Evolutionary conservation across 1,139 yeast species (phyloP), one percentile per base, ranked within the genome.

Genomic region (Suhomyces taliae): DNA sequence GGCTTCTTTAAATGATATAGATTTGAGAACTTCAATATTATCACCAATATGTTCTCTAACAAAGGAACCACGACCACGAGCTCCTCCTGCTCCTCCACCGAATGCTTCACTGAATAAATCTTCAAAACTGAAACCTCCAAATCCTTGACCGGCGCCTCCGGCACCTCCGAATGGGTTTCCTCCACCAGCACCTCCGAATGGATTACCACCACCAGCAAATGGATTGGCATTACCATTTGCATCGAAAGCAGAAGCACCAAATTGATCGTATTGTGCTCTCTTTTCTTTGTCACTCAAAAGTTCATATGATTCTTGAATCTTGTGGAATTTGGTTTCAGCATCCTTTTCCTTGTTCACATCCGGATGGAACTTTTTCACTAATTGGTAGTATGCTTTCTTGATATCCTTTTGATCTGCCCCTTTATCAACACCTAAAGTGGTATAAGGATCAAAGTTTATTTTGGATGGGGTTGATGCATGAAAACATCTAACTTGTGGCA

Each of bases 321-420:
- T 90, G 62, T 93, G 98, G 69, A 93, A 93, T 65, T 82, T 83
- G 60, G 83, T 82, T 58, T 91, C 96, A 0, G 98, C 95, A 31
- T 81, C 95, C 36, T 82, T 79, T 55, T 88, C 97, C 67, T 93
- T 93, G 68, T 93, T 93, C 44, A 93, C 89, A 71, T 93, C 99
- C 1, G 99, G 99, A 67, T 93, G 99, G 67, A 76, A 89, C 66
- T 93, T 83, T 66, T 95, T 95, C 24, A 97, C 99, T 53, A 93
- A 74, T 60, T 90, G 87, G 64, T 90, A 90, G 70, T 93, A 93
- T 7, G 97, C 95, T 69, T 90, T 90, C 67, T 93, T 93, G 68
- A 93, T 91, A 34, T 90, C 95, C 34, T 87, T 79, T n/a, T 85
- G 74, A 24, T 85, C 79, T 0, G 99, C 95, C 45, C 65, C 65